Evolutionary conservation across 371 early-diverging fungal genomes (phyloP).

Genomic region (Basidiobolus meristosporus): DNA sequence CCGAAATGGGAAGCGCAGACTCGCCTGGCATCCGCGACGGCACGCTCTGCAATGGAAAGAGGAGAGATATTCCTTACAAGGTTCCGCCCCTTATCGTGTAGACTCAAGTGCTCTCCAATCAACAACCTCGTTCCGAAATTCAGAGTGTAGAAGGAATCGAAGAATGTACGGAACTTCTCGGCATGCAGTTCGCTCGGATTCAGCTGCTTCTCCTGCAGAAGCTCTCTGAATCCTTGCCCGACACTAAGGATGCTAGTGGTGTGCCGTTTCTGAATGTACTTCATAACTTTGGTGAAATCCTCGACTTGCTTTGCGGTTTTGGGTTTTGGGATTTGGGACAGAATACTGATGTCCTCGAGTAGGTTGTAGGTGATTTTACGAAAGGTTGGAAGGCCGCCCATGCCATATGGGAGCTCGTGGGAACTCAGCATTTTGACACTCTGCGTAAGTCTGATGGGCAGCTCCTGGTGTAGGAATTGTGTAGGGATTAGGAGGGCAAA

Average conservation of each 20-base stretch:
- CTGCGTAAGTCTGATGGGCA: conserved; percentile 51
- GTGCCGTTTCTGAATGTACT: conserved; percentile 13
- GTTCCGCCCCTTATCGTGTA: conserved; percentile 24
- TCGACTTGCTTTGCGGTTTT: conserved; percentile 8
- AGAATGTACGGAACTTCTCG: background rate
- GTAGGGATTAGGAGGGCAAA: conserved; percentile 20
- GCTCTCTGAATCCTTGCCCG: conserved; percentile 13
- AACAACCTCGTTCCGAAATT: conserved; percentile 35
- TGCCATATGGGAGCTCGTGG: conserved; percentile 7
- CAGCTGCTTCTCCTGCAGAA: too few species aligned
- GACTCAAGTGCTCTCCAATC: conserved; percentile 38
- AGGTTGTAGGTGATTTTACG: conserved; percentile 17
- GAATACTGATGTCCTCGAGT: conserved; percentile 16
- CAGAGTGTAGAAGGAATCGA: conserved; percentile 22
- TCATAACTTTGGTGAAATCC: conserved; percentile 20
- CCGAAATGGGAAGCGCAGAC: conserved; percentile 24
- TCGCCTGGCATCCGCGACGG: conserved; percentile 30
- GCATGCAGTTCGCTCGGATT: conserved; percentile 7
- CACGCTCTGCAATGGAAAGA: conserved; percentile 30
- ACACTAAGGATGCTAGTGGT: conserved; percentile 13
- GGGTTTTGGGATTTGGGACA: conserved; percentile 15
- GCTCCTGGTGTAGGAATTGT: conserved; percentile 37
- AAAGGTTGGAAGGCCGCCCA: conserved; percentile 13
- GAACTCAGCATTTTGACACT: background rate
- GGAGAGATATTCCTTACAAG: conserved; percentile 38